Base-by-base conservation (phyloP, 2,329 filamentous ascomycete species). In the Colletotrichum horii region DNA sequence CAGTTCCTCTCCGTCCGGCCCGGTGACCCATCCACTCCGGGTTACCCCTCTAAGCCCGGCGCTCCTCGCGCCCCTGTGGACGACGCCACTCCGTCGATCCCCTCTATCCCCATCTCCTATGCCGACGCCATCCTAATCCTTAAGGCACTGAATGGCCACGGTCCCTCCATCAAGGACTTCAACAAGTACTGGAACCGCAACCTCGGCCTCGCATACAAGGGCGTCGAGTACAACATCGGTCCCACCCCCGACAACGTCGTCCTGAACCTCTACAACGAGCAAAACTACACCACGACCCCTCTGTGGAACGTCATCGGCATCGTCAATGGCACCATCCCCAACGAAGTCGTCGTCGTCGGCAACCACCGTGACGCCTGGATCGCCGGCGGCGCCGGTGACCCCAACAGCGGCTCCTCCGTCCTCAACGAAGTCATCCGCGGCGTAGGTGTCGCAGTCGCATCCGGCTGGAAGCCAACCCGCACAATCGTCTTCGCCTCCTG, bases 351-450 rank as follows among this genome's bases (percentile, higher is more conserved):
- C 61, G 90, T 99, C 5, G 87, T 98, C 36, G 96, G 96, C n/a
- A 98, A 98, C 81, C 96, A 98, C 81, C 92, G 96, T 38, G 96
- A 98, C 84, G 95, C 96, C 0, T 97, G 95, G 95, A 93, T 96
- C 80, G 93, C 93, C 24, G 72, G 95, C n/a, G 95, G 95, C 28
- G 94, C 94, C 19, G 94, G 89, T 15, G 95, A 97, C 79, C 95
- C 95, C 2, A 96, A 96, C 86, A 94, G 93, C 77, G 95, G 95
- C 76, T 96, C 94, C 19, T 94, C 95, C 6, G 91, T 93, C 1
- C 83, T 97, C 60, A 96, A 95, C 78, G 95, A 97, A 79, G 92
- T 96, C 2, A 90, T 96, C 66, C 91, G 94, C 69, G 92, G 92
- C 66, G 95, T 97, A 78, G 94, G 94, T 28, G 87, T 91, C 75